phyloP scores from a whole-genome alignment of 116 monocot species.

The Zostera marina region DNA sequence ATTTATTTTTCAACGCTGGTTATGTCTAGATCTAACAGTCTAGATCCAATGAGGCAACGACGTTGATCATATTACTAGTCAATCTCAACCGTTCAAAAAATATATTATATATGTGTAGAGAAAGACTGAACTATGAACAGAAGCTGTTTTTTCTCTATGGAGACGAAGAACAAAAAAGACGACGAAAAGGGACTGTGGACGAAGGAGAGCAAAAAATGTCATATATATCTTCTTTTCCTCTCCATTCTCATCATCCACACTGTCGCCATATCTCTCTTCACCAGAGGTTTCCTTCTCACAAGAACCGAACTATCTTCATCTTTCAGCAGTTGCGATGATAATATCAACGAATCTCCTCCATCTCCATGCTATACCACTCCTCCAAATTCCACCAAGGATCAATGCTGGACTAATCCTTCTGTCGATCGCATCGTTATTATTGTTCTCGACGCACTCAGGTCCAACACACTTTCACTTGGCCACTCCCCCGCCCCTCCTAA shows the following conservation, averaged over 20 bases:
- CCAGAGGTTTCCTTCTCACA: conserved; percentile 90
- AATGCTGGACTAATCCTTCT: conserved; percentile 70
- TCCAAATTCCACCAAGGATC: background rate
- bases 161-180: background rate
- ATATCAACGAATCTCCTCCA: conserved; percentile 14
- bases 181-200: background rate
- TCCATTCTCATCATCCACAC: conserved; percentile 45
- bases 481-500: too few species aligned
- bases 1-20: too few species aligned
- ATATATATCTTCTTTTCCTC: conserved; percentile 21
- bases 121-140: background rate
- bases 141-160: background rate
- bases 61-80: too few species aligned
- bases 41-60: too few species aligned
- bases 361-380: background rate
- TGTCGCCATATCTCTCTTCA: conserved; percentile 64
- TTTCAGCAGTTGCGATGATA: conserved; percentile 56
- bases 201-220: background rate
- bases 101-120: too few species aligned
- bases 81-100: too few species aligned
- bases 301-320: conserved; percentile 81
- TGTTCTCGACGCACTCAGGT: conserved; percentile 90
- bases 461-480: background rate
- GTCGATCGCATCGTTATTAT: conserved; percentile 77
- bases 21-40: too few species aligned